phyloP scores from a whole-genome alignment of 2,329 filamentous ascomycete genomes.

The Amphichorda felina region DNA sequence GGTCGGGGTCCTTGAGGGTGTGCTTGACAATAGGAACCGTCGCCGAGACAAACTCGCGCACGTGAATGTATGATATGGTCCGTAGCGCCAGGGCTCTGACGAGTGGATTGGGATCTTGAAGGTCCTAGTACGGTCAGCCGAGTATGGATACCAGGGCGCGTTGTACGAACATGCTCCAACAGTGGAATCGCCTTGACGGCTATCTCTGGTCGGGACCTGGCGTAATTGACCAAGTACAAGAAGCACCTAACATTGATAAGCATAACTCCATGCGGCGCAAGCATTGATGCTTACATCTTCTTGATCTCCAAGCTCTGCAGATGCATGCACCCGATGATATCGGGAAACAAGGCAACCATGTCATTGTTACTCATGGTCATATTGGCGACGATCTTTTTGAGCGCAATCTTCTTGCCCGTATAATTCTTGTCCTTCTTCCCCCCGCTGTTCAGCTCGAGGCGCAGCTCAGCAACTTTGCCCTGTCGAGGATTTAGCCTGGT shows the following conservation, averaged over 20 bases:
- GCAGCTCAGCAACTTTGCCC: constrained; percentile 98
- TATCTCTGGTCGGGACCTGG: constrained; percentile 85
- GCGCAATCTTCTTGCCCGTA: constrained; percentile 86
- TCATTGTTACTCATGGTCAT: constrained; percentile 99
- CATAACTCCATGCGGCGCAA: neutral
- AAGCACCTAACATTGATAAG: constrained; percentile 63
- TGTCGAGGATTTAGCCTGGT: constrained; percentile 51
- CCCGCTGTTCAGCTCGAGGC: constrained; percentile 84
- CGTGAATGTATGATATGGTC: constrained; percentile 96
- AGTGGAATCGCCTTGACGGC: constrained; percentile 87
- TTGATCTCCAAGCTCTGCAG: constrained; percentile 95
- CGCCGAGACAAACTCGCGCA: constrained; percentile 87
- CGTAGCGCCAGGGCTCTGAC: constrained; percentile 85
- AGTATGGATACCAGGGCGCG: neutral
- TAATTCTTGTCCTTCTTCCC: constrained; percentile 98
- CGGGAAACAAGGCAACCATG: constrained; percentile 94
- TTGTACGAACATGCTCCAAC: constrained; percentile 55
- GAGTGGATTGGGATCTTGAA: constrained; percentile 85
- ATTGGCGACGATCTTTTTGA: constrained; percentile 99
- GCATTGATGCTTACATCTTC: constrained; percentile 68
- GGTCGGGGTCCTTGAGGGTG: constrained; percentile 75
- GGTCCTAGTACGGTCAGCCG: constrained; percentile 49
- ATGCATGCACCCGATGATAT: constrained; percentile 91
- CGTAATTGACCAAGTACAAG: constrained; percentile 93
- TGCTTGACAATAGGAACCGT: constrained; percentile 76